Evolutionary conservation across 805 yeast genomes (phyloP), one percentile per base, ranked within the genome.

Genomic region (Kodamaea neixiangensis): DNA sequence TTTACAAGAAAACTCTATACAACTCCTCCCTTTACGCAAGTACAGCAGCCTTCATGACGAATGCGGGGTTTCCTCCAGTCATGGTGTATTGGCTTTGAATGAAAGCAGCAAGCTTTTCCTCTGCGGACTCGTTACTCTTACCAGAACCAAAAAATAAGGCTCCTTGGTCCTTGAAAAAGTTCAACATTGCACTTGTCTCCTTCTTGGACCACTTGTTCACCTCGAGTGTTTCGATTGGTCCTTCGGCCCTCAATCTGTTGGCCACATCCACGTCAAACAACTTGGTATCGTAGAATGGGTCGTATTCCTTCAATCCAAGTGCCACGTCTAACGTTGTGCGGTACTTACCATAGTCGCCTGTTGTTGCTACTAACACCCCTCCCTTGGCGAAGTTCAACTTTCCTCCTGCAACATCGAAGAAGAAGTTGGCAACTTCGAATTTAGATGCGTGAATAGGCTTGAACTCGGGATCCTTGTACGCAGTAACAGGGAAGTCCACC

Each of bases 361-460:
- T 77, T 35, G 84, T 83, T 13, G 94, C 79, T 43, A 85, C 63
- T 15, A 89, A 63, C 5, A 89, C 78, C 34, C 85, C 87, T 59
- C 96, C 93, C 46, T 76, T 76, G 11, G 65, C 53, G 58, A 89
- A 87, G 4, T 63, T 54, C 10, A 68, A 57, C 6, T 73, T 73
- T 17, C 91, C 94, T 41, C 80, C 68, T 18, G 81, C 67, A 14
- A 79, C 73, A 22, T 79, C 74, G 56, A 86, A 68, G 15, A 90
- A 64, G 19, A 79, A 73, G 49, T 77, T 77, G 10, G 86, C 83
- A 17, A 89, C 61, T 64, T 88, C 91, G 43, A 91, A 76, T 22
- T 85, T 79, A 18, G 76, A 73, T 52, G 84, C 75, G 58, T 81
- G 81, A 50, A 91, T 78, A 7, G 77, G 77, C 38, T 71, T 65